Evolutionary conservation across 768 basidiomycete species (phyloP).

Genomic region (Crassisporium funariophilum): DNA sequence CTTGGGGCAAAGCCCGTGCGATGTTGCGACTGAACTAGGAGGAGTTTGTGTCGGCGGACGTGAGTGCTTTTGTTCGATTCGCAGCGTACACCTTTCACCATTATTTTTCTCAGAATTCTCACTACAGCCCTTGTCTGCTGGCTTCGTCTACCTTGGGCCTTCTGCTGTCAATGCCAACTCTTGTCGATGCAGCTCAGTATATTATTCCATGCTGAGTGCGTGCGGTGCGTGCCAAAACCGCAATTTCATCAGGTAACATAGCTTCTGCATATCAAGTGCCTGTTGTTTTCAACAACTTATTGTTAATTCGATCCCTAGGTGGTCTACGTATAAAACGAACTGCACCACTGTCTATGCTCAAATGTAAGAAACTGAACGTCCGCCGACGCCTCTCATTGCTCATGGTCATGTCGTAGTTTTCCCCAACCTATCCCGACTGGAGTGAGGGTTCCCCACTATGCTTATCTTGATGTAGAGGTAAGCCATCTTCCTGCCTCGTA

Average conservation of each 20-base stretch:
- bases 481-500: neutral
- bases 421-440: constrained; percentile 37
- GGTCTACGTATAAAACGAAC: constrained; percentile 48
- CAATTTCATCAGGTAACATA: constrained; percentile 31
- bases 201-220: constrained; percentile 54
- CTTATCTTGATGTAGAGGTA: constrained; percentile 47
- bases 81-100: neutral
- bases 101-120: constrained; percentile 29
- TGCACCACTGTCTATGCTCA: constrained; percentile 42
- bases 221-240: constrained; percentile 51
- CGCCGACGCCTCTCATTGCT: neutral
- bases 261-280: neutral
- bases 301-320: constrained; percentile 36
- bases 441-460: constrained; percentile 51
- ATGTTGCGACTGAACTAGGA: constrained; percentile 43
- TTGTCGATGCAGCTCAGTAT: constrained; percentile 55
- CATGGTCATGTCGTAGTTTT: constrained; percentile 31
- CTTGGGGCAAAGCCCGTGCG: constrained; percentile 42
- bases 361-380: constrained; percentile 26
- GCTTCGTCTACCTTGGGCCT: constrained; percentile 42
- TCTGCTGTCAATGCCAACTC: constrained; percentile 30
- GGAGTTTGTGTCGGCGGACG: constrained; percentile 42
- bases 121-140: constrained; percentile 31
- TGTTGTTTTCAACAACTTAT: neutral
- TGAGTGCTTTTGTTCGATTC: constrained; percentile 16